Evolutionary conservation across 2,329 filamentous ascomycete species (phyloP).

Genomic region (Neofusicoccum ribis): DNA sequence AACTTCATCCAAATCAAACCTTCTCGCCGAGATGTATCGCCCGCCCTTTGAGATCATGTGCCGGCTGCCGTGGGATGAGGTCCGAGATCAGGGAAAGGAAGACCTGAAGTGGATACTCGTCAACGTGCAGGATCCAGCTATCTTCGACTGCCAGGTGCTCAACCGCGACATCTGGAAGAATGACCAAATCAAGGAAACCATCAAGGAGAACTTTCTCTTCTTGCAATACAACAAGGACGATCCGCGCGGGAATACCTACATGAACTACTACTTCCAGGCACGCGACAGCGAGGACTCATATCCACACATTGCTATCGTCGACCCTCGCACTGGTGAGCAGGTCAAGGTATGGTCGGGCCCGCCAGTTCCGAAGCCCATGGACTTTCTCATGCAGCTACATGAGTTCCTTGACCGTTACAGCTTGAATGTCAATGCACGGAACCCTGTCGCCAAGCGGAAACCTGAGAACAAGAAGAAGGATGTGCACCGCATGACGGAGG

Average conservation of each 20-base stretch:
- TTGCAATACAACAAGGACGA: slow-evolving; percentile 91
- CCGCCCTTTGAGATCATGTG: slow-evolving; percentile 91
- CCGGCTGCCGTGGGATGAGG: slow-evolving; percentile 76
- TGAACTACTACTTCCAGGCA: slow-evolving; percentile 84
- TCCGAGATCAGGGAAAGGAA: slow-evolving; percentile 81
- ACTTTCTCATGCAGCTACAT: slow-evolving; percentile 88
- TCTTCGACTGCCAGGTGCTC: slow-evolving; percentile 91
- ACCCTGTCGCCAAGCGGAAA: slow-evolving; percentile 81
- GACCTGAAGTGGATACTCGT: slow-evolving; percentile 92
- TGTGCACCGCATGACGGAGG: slow-evolving; percentile 88
- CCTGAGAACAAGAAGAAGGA: slow-evolving; percentile 71
- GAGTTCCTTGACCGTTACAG: slow-evolving; percentile 98
- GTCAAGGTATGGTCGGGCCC: slow-evolving; percentile 93
- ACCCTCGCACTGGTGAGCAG: slow-evolving; percentile 93
- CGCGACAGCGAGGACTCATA: slow-evolving; percentile 86
- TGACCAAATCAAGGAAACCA: slow-evolving; percentile 70
- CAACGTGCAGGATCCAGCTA: slow-evolving; percentile 88
- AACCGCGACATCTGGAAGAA: slow-evolving; percentile 98
- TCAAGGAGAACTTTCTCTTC: slow-evolving; percentile 93
- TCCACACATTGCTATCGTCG: slow-evolving; percentile 92
- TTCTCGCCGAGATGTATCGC: slow-evolving; percentile 87
- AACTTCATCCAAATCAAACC: slow-evolving; percentile 67
- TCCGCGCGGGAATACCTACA: slow-evolving; percentile 72
- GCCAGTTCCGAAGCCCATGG: slow-evolving; percentile 71
- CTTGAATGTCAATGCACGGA: slow-evolving; percentile 82